Evolutionary conservation across 139 green algal species (phyloP).

Genomic region (Spirogloea muscicola): DNA sequence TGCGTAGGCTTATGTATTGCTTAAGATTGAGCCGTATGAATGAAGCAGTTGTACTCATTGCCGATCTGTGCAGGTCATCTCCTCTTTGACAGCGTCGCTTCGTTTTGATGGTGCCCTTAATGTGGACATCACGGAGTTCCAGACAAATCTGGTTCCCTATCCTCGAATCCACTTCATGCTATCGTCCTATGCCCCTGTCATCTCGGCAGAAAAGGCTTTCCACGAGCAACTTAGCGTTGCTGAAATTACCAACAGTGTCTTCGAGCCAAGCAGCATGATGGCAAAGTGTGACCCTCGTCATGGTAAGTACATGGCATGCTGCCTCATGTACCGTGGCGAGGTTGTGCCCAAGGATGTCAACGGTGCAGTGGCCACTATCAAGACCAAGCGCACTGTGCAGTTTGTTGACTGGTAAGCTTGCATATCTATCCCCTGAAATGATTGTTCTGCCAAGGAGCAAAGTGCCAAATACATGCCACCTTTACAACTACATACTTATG

Average conservation of each 20-base stretch:
- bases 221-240: slow-evolving; percentile 60
- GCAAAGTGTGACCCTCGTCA: slow-evolving; percentile 60
- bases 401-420: slow-evolving; percentile 99
- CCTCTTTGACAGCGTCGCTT: slow-evolving; percentile 56
- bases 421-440: too few species aligned
- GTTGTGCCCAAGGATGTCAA: slow-evolving; percentile 99
- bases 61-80: slow-evolving; percentile 39
- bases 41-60: too few species aligned
- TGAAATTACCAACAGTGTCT: slow-evolving; percentile 58
- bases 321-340: slow-evolving; percentile 99
- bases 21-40: not conserved
- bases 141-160: slow-evolving; percentile 63
- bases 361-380: slow-evolving; percentile 92
- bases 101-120: slow-evolving; percentile 59
- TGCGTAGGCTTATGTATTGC: not conserved
- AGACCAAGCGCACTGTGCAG: slow-evolving; percentile 99
- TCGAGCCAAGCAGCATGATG: slow-evolving; percentile 60
- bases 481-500: too few species aligned
- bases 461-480: too few species aligned
- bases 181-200: slow-evolving; percentile 59
- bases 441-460: too few species aligned
- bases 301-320: slow-evolving; percentile 98
- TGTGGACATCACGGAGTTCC: slow-evolving; percentile 60
- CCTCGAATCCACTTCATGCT: slow-evolving; percentile 64
- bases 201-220: slow-evolving; percentile 61